These are phyloP conservation scores for Ophioceras dolichostomum DNA, from an alignment of 2,329 filamentous ascomycete genomes.

Conservation along the genomic window DNA sequence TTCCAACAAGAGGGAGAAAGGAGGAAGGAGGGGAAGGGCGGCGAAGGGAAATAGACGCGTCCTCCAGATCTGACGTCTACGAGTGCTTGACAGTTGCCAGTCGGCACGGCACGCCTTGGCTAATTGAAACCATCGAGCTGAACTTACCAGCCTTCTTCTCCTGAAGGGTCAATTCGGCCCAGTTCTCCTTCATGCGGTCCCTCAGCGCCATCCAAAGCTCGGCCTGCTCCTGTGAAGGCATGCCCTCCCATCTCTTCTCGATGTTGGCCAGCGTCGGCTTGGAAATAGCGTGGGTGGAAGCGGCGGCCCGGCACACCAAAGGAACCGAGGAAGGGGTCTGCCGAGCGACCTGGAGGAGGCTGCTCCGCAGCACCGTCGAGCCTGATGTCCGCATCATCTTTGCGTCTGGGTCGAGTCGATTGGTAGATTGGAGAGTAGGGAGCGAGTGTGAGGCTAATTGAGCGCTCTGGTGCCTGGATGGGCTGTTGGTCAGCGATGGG, in stretches of 20 bases:
- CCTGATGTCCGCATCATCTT: constrained; percentile 44
- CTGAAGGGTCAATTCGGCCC: constrained; percentile 86
- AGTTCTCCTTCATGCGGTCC: constrained; percentile 97
- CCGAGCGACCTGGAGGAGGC: constrained; percentile 24
- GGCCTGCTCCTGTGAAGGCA: constrained; percentile 98
- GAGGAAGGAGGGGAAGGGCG: no score
- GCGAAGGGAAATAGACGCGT: no score
- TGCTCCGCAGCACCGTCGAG: constrained; percentile 39
- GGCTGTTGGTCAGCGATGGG: no score
- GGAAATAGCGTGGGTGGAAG: constrained; percentile 83
- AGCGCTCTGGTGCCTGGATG: neutral
- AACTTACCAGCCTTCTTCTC: constrained; percentile 98
- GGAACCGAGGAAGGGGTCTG: constrained; percentile 21
- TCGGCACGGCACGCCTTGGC: no score
- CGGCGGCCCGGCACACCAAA: constrained; percentile 36
- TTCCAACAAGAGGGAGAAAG: no score
- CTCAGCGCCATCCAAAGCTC: constrained; percentile 97
- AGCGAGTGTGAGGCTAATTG: constrained; percentile 11
- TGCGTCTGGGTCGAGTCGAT: constrained; percentile 9
- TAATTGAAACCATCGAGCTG: no score
- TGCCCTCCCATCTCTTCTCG: constrained; percentile 97
- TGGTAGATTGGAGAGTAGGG: constrained; percentile 5
- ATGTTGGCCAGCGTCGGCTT: constrained; percentile 97
- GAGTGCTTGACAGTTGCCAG: no score
- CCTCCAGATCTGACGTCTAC: no score